Percentiles rank a stretch among this genome's conserved stretches.
These are phyloP conservation scores for Geotrichum reessii DNA, from an alignment of 1,139 yeast species.

Conservation along the genomic window DNA sequence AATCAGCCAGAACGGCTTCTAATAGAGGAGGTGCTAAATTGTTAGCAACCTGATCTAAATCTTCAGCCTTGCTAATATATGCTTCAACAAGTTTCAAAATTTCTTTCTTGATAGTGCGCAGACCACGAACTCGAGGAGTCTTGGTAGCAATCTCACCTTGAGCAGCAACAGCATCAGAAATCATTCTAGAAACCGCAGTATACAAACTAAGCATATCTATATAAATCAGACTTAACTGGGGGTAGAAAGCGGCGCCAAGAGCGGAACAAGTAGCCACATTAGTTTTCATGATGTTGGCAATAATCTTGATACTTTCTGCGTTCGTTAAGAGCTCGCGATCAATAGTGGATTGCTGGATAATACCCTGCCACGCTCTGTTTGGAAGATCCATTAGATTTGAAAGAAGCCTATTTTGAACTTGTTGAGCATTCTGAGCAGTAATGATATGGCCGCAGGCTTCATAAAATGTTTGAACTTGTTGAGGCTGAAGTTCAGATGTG, in stretches of 20 bases:
- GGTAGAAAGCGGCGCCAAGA: conserved; percentile 83
- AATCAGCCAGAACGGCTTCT: conserved; percentile 83
- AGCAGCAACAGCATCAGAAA: conserved; percentile 68
- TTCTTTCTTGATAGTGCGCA: conserved; percentile 95
- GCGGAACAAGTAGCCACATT: conserved; percentile 92
- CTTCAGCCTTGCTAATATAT: conserved; percentile 80
- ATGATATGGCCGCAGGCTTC: conserved; percentile 96
- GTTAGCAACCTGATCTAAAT: conserved; percentile 76
- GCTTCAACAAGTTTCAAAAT: conserved; percentile 84
- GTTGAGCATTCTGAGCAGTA: conserved; percentile 66
- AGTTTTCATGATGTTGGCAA: conserved; percentile 89
- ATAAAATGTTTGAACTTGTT: conserved; percentile 94
- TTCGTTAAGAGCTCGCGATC: conserved; percentile 80
- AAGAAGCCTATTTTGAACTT: conserved; percentile 66
- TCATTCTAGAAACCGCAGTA: conserved; percentile 85
- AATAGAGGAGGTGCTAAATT: conserved; percentile 81
- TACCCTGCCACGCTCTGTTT: conserved; percentile 89
- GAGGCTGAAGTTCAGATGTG: conserved; percentile 91
- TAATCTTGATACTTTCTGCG: conserved; percentile 83
- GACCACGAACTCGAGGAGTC: conserved; percentile 91
- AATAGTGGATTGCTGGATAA: conserved; percentile 79
- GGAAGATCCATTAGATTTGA: conserved; percentile 83
- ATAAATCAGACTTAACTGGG: conserved; percentile 82
- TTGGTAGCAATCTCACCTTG: conserved; percentile 88
- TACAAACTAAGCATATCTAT: conserved; percentile 86